Conservation (phyloP, 148 eudicot species). For the Rhododendron williamsianum region DNA sequence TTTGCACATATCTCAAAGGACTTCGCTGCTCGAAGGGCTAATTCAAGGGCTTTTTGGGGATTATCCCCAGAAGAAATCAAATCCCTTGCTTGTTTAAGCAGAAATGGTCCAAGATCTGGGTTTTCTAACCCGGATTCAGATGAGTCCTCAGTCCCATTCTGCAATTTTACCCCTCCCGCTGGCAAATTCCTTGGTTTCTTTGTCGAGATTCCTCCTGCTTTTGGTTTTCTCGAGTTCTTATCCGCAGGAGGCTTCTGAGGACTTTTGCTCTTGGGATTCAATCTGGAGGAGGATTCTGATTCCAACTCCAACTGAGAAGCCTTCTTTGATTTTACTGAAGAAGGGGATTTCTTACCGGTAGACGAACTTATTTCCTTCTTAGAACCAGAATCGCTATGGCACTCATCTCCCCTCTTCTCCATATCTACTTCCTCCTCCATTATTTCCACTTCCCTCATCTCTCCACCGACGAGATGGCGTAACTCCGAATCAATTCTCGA, state of each 20-base stretch:
- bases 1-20: slow-evolving; percentile 76
- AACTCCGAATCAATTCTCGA: slow-evolving; percentile 93
- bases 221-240: slow-evolving; percentile 35
- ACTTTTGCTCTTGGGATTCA: slow-evolving; percentile 38
- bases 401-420: slow-evolving; percentile 34
- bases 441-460: slow-evolving; percentile 84
- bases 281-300: slow-evolving; percentile 38
- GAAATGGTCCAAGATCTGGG: slow-evolving; percentile 85
- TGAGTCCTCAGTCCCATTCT: slow-evolving; percentile 11
- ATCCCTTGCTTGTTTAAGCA: slow-evolving; percentile 97
- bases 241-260: slow-evolving; percentile 26
- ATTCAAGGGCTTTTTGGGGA: slow-evolving; percentile 73
- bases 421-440: slow-evolving; percentile 74
- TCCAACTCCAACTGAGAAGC: slow-evolving; percentile 30
- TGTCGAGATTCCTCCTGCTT: slow-evolving; percentile 38
- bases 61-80: slow-evolving; percentile 86
- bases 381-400: slow-evolving; percentile 34
- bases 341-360: not conserved
- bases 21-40: slow-evolving; percentile 75
- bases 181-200: slow-evolving; percentile 26
- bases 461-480: slow-evolving; percentile 93
- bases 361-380: slow-evolving; percentile 23
- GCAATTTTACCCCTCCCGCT: slow-evolving; percentile 1
- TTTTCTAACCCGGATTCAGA: slow-evolving; percentile 58
- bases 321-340: slow-evolving; percentile 44